phyloP scores from a whole-genome alignment of 164 flowering plant genomes.

The Tetrastigma voinierianum region DNA sequence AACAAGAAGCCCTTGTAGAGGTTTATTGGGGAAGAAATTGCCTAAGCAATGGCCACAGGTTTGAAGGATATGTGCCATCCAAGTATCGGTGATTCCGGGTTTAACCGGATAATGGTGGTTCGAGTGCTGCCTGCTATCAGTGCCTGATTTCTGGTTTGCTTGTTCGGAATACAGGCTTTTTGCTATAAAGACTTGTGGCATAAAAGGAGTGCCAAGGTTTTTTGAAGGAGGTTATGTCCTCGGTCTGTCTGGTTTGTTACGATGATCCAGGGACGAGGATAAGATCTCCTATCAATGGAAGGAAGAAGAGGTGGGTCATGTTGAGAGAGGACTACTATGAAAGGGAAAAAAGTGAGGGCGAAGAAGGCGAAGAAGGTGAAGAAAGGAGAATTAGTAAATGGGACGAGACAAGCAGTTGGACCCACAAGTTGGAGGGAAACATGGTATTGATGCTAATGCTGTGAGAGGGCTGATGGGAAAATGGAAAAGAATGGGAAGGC shows the following conservation, averaged over 20 bases:
- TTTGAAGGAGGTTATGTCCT: constrained; percentile 78
- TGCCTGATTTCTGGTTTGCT: constrained; percentile 83
- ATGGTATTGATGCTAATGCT: constrained; percentile 37
- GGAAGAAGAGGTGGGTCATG: constrained; percentile 67
- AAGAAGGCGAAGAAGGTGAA: constrained; percentile 57
- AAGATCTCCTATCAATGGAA: constrained; percentile 86
- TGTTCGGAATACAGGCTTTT: constrained; percentile 90
- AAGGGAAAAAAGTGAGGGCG: constrained; percentile 56
- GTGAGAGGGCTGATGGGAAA: constrained; percentile 29
- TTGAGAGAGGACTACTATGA: constrained; percentile 78
- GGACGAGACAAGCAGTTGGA: no score
- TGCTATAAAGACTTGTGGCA: constrained; percentile 76
- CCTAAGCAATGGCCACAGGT: constrained; percentile 70
- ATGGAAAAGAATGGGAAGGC: constrained; percentile 34
- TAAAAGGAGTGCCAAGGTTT: constrained; percentile 91
- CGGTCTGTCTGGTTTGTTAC: constrained; percentile 78
- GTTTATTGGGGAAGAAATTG: constrained; percentile 68
- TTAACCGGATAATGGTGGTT: constrained; percentile 11
- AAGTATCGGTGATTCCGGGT: constrained; percentile 50
- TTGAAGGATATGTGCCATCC: constrained; percentile 75
- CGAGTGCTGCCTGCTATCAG: constrained; percentile 56
- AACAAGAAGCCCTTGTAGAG: constrained; percentile 83
- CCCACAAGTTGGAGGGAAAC: no score
- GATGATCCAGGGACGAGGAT: constrained; percentile 66
- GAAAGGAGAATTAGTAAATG: constrained; percentile 32